Evolutionary conservation across 2,329 filamentous ascomycete genomes (phyloP), one percentile per base, ranked within the genome.

Genomic region (Ceratocystis colombiana): DNA sequence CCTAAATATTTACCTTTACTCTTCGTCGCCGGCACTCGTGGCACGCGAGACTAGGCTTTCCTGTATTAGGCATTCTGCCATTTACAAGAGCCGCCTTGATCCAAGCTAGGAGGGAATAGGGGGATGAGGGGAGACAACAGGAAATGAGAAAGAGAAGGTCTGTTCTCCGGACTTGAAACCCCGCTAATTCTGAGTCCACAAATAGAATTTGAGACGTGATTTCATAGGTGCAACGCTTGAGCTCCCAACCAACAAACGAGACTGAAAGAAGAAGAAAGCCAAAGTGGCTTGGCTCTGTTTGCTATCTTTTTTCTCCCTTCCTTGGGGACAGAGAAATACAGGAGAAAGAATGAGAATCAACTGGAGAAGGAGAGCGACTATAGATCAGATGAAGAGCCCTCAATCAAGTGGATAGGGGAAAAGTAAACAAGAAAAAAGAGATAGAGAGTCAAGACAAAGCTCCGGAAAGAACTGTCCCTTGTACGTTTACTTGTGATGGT

Each of bases 31-130:
- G 67, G 30, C 67, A 68, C 50, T 68, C 67, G 41, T 68, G 67
- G 28, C 67, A 68, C 15, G 67, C 67, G 3, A 68, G 50, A 64
- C 67, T 68, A 12, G 67, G 67, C 6, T 68, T 68, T 12, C 67
- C 67, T 3, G 67, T 68, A 30, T 68, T 68, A 5, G 64, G 61
- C 67, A 68, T 68, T 37, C 55, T 59, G 17, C 10, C 30, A 33
- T 8, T 53, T 3, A 20, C 28, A 37, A 57, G n/a, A 59, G 28
- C n/a, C 48, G 22, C 15, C 28, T 30, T 28, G 15, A 30, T 28
- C 55, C 28, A 37, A 37, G 28, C 25, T 41, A 53, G 48, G 22
- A 53, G 48, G 28, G 30, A 1, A 28, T 28, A 25, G 28, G 28
- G 28, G 15, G 15, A 25, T n/a, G 30, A 20, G n/a, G 28, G 2